A percentile compares a stretch with the other conserved stretches of the same genome.
Conservation (phyloP, 2,329 filamentous ascomycete species). For the Beauveria brongniartii region DNA sequence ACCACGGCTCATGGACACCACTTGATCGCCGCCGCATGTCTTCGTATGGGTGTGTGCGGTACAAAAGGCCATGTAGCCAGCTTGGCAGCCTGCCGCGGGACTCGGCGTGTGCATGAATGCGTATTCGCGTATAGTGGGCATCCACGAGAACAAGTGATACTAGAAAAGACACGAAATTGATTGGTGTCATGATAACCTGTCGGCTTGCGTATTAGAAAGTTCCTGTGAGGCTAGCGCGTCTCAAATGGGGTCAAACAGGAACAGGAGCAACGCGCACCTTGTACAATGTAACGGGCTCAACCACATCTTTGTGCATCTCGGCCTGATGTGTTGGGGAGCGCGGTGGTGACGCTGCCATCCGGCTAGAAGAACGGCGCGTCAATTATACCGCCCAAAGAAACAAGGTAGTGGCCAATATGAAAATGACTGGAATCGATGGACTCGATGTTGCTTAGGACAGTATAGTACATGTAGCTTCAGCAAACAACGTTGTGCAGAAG, state of each 20-base stretch:
- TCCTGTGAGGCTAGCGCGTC: neutral
- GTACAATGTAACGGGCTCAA: neutral
- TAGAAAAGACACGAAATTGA: constrained; percentile 57
- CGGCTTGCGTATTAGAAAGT: neutral
- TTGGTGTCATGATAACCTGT: constrained; percentile 49
- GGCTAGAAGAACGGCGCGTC: too few species aligned
- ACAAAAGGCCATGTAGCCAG: constrained; percentile 36
- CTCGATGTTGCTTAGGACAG: too few species aligned
- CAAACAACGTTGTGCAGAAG: too few species aligned
- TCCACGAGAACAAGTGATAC: constrained; percentile 58
- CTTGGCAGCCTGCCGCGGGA: constrained; percentile 23
- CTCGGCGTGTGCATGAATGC: constrained; percentile 32
- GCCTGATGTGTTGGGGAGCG: neutral
- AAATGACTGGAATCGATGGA: too few species aligned
- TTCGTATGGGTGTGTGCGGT: constrained; percentile 31
- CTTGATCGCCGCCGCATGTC: constrained; percentile 20
- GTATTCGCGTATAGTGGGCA: constrained; percentile 42
- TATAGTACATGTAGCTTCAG: too few species aligned
- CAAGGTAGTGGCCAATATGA: too few species aligned
- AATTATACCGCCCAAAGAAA: too few species aligned
- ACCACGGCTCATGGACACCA: constrained; percentile 23
- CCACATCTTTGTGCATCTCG: neutral
- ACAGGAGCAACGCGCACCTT: neutral
- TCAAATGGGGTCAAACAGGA: neutral
- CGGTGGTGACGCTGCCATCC: neutral